These are phyloP conservation scores for Monosporozyma siamensis DNA, from an alignment of 805 yeast species.

Conservation along the genomic window DNA sequence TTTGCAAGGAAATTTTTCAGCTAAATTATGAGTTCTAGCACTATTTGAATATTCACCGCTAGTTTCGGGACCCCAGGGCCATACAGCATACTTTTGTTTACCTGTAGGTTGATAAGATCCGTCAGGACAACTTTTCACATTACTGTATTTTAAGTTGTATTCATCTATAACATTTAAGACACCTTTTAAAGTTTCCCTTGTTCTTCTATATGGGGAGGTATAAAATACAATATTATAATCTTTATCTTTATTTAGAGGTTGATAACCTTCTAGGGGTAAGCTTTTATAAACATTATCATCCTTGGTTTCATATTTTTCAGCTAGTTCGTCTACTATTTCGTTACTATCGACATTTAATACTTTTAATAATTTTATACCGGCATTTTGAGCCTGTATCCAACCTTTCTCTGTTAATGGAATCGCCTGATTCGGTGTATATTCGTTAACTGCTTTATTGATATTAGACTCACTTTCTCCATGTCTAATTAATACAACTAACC, in stretches of 20 bases:
- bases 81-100: conserved; percentile 22
- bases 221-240: conserved; percentile 61
- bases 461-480: conserved; percentile 94
- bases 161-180: conserved; percentile 47
- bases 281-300: conserved; percentile 7
- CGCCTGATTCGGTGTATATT: conserved; percentile 69
- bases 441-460: conserved; percentile 71
- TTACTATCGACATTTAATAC: conserved; percentile 23
- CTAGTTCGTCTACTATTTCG: conserved; percentile 13
- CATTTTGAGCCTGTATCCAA: conserved; percentile 49
- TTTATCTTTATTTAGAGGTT: conserved; percentile 26
- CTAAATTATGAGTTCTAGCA: conserved; percentile 8
- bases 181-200: conserved; percentile 74
- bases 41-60: conserved; percentile 24
- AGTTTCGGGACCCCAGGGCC: conserved; percentile 20
- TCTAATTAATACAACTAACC: conserved; percentile 65
- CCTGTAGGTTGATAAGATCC: conserved; percentile 20
- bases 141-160: conserved; percentile 23
- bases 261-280: conserved; percentile 16
- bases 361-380: conserved; percentile 43
- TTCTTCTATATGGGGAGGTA: conserved; percentile 79
- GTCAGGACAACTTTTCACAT: conserved; percentile 13
- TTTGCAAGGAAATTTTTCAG: conserved; percentile 10
- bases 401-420: conserved; percentile 69
- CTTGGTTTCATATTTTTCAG: conserved; percentile 12